Evolutionary conservation across 2,329 filamentous ascomycete species (phyloP).

Genomic region (Colletotrichum sp.): DNA sequence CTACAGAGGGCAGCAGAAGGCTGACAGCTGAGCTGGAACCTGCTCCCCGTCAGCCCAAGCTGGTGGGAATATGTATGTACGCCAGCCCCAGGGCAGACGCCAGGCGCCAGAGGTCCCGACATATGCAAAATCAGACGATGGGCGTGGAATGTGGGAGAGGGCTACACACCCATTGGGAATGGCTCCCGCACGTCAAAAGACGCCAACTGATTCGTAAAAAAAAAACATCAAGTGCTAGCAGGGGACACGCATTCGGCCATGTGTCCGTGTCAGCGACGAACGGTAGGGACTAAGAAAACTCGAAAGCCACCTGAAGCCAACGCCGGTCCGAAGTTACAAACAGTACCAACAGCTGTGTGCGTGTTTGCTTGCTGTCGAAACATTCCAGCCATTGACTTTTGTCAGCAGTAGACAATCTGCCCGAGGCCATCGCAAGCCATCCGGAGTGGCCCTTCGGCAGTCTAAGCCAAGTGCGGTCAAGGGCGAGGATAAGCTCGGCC

Average conservation of each 20-base stretch:
- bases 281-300: background rate
- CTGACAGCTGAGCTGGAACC: background rate
- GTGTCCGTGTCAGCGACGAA: background rate
- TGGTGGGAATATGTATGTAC: background rate
- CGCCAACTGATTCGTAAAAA: background rate
- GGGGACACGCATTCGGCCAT: background rate
- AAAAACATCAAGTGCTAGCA: background rate
- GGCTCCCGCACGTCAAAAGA: background rate
- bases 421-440: background rate
- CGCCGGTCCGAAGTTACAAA: background rate
- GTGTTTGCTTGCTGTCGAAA: background rate
- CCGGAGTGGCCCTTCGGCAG: background rate
- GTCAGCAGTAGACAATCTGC: background rate
- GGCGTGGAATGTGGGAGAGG: slow-evolving; percentile 4
- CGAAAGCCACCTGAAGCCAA: background rate
- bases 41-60: background rate
- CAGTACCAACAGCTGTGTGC: background rate
- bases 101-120: background rate
- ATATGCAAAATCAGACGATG: background rate
- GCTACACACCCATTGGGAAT: background rate
- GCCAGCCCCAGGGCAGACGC: background rate
- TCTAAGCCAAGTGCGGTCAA: slow-evolving; percentile 6
- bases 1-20: background rate
- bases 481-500: slow-evolving; percentile 18
- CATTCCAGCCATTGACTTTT: background rate